Base-by-base conservation (phyloP, 805 yeast genomes). In the Cyberlindnera bimundalis region DNA sequence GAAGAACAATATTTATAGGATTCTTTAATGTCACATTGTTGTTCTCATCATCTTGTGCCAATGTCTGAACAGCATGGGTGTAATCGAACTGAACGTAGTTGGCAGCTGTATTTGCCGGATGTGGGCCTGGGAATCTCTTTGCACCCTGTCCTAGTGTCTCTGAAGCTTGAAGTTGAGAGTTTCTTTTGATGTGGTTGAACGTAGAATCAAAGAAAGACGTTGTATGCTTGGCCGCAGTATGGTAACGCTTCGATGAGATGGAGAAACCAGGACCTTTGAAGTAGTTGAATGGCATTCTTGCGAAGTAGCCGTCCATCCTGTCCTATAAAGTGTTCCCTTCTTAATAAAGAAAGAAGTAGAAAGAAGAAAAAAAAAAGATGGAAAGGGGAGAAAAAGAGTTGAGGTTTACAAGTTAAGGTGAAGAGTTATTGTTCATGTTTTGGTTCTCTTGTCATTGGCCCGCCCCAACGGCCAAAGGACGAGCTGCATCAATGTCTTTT, bases 151-250 rank as follows among this genome's bases (percentile, higher is more conserved):
- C 40, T 9, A 54, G 20, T 4, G 52, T 29, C 27, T 54, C 59
- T 8, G 44, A 14, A 1, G 44, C 31, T 16, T 59, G 60, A 2
- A 65, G 43, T 29, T 66, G 67, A 27, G 61, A 60, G 43, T 62
- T 62, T 39, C 64, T 66, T 39, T 64, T 60, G 44, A 65, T 47
- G 50, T 64, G 55, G 47, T 66, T 67, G 50, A 64, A 66, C n/a
- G 70, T 56, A 20, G 67, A 65, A 40, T 66, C 70, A 37, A 67
- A 67, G 45, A 67, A 67, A 7, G 67, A 52, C 2, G 64, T 42
- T 27, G 63, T 44, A 39, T 61, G 61, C 32, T 63, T 56, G 1
- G 59, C 58, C n/a, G 61, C 56, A 14, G 65, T 53, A 44, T 60
- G 66, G 43, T 61, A 62, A 31, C 67, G 55, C 51, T 66, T 65